These are phyloP conservation scores for Gnomoniopsis sp. DNA, from an alignment of 2,329 filamentous ascomycete genomes.

Conservation along the genomic window DNA sequence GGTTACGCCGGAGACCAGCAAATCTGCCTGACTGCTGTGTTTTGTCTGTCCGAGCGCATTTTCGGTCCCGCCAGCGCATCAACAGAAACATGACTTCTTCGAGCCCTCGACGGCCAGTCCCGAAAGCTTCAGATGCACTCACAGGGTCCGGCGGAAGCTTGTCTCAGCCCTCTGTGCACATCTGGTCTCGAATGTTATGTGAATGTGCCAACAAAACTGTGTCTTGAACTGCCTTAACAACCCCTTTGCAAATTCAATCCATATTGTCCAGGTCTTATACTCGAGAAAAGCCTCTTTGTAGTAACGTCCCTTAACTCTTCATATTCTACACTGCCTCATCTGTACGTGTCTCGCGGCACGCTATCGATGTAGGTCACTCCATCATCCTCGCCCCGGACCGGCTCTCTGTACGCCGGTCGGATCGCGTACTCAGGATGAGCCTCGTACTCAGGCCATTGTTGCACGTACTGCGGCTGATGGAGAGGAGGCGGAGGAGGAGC, in stretches of 20 bases:
- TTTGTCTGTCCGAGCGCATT: background rate
- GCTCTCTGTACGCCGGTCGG: slow-evolving; percentile 7
- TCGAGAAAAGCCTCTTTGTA: background rate
- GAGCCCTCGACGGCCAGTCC: background rate
- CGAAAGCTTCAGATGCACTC: background rate
- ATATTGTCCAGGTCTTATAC: background rate
- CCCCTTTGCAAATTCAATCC: background rate
- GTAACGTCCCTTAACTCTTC: background rate
- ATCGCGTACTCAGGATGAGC: slow-evolving; percentile 1
- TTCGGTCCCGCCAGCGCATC: background rate
- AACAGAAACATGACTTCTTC: background rate
- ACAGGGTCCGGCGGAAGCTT: background rate
- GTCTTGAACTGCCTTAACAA: background rate
- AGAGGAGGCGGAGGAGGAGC: slow-evolving; percentile 20
- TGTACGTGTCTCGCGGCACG: slow-evolving; percentile 13
- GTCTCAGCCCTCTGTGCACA: background rate
- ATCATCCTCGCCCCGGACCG: slow-evolving; percentile 24
- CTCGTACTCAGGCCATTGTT: slow-evolving; percentile 17
- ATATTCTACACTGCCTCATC: background rate
- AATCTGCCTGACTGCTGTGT: background rate
- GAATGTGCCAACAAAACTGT: background rate
- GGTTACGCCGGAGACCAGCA: no score
- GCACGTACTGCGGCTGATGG: slow-evolving; percentile 15
- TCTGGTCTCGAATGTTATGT: background rate
- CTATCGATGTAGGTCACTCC: slow-evolving; percentile 28